Evolutionary conservation across 2,329 filamentous ascomycete species (phyloP).

Genomic region (Fonsecaea nubica): DNA sequence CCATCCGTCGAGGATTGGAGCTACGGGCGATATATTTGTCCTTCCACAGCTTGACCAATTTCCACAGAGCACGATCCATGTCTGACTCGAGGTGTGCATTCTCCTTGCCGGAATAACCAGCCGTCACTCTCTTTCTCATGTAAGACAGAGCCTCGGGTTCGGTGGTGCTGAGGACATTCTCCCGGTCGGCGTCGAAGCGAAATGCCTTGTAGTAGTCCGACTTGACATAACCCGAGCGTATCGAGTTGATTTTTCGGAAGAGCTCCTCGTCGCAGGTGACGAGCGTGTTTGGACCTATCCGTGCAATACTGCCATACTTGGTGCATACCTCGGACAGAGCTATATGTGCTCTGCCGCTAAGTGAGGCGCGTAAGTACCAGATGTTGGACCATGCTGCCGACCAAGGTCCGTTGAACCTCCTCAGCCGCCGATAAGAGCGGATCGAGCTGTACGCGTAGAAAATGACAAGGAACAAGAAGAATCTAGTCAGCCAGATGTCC

Average conservation of each 20-base stretch:
- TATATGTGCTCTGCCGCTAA: conserved; percentile 12
- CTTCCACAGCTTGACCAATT: conserved; percentile 49
- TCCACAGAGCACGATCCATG: conserved; percentile 10
- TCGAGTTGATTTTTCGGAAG: conserved; percentile 41
- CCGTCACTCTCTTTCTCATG: conserved; percentile 58
- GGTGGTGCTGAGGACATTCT: conserved; percentile 61
- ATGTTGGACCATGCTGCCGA: conserved; percentile 27
- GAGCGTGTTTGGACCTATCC: conserved; percentile 58
- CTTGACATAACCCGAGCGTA: conserved; percentile 39
- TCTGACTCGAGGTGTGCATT: conserved; percentile 1
- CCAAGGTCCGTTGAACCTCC: conserved; percentile 25
- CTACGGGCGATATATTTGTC: conserved; percentile 18
- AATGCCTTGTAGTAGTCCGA: conserved; percentile 53
- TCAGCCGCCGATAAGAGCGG: conserved; percentile 26
- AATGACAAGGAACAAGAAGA: conserved; percentile 4
- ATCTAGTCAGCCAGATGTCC: no score
- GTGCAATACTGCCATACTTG: conserved; percentile 44
- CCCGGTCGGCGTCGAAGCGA: conserved; percentile 59
- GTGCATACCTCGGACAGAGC: conserved; percentile 17
- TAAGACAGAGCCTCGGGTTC: conserved; percentile 56
- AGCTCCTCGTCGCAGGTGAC: conserved; percentile 59
- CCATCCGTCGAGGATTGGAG: conserved; percentile 44
- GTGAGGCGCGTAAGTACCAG: conserved; percentile 25
- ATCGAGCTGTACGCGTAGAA: conserved; percentile 10
- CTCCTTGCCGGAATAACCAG: conserved; percentile 47